phyloP scores from a whole-genome alignment of 768 basidiomycete species.

The Suillus clintonianus region DNA sequence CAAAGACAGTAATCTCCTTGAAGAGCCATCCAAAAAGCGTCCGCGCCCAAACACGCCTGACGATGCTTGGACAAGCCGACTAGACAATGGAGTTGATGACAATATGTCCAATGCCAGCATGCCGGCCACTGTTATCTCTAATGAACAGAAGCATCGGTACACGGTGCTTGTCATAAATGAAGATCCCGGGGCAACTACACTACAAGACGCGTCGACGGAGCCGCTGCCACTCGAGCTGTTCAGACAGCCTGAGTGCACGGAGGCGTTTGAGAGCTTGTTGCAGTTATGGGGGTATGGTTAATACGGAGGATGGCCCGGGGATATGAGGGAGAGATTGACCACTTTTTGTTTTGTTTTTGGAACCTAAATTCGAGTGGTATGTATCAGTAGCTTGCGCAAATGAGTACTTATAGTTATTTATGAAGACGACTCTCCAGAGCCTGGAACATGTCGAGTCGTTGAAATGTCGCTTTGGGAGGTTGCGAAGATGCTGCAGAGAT shows the following conservation, averaged over 20 bases:
- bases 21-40: conserved; percentile 45
- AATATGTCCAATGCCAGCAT: neutral
- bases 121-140: neutral
- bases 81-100: conserved; percentile 31
- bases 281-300: no score
- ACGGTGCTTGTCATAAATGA: conserved; percentile 28
- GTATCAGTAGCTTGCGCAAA: no score
- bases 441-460: no score
- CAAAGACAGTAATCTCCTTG: neutral
- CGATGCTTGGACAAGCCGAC: conserved; percentile 44
- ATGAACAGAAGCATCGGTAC: conserved; percentile 21
- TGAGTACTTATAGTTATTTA: no score
- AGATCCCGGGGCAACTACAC: conserved; percentile 25
- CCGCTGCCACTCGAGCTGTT: conserved; percentile 50
- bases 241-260: conserved; percentile 63
- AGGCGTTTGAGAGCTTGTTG: conserved; percentile 69
- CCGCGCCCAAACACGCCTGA: conserved; percentile 45
- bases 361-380: no score
- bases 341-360: no score
- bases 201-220: conserved; percentile 29
- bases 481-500: no score
- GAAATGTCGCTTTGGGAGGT: no score
- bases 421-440: no score
- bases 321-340: no score
- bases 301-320: no score